These are phyloP conservation scores for Aspergillus clavatus DNA, from an alignment of 2,329 filamentous ascomycete species.

Conservation along the genomic window DNA sequence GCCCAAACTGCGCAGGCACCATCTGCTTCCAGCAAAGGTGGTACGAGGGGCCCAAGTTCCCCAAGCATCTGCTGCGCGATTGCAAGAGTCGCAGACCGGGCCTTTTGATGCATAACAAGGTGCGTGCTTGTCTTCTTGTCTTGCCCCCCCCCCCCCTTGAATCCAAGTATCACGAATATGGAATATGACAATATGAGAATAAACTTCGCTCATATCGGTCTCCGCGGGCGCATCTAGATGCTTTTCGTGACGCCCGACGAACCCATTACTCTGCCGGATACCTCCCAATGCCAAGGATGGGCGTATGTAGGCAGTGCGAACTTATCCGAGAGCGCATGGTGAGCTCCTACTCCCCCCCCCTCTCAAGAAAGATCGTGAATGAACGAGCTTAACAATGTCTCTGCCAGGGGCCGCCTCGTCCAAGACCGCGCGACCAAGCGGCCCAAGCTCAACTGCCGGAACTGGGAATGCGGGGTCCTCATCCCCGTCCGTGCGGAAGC, in stretches of 20 bases:
- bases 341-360: conserved; percentile 33
- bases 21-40: conserved; percentile 72
- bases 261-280: conserved; percentile 19
- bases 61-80: conserved; percentile 66
- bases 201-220: too few relatives aligned
- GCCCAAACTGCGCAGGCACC: conserved; percentile 65
- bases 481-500: conserved; percentile 52
- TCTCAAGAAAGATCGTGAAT: too few relatives aligned
- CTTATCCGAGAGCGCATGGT: conserved; percentile 89
- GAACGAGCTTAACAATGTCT: not conserved
- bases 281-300: conserved; percentile 54
- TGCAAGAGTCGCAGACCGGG: conserved; percentile 66
- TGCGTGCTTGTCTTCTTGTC: conserved; percentile 43
- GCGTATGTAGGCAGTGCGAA: conserved; percentile 89
- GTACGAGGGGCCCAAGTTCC: conserved; percentile 68
- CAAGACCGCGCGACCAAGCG: conserved; percentile 63
- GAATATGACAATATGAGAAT: too few relatives aligned
- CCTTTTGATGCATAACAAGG: conserved; percentile 84
- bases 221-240: conserved; percentile 21
- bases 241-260: conserved; percentile 30
- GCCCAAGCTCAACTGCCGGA: conserved; percentile 75
- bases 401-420: conserved; percentile 68
- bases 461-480: conserved; percentile 94
- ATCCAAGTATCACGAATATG: too few relatives aligned
- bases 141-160: too few relatives aligned